Conservation (phyloP, 768 basidiomycete species). For the Mycena leptocephala region DNA sequence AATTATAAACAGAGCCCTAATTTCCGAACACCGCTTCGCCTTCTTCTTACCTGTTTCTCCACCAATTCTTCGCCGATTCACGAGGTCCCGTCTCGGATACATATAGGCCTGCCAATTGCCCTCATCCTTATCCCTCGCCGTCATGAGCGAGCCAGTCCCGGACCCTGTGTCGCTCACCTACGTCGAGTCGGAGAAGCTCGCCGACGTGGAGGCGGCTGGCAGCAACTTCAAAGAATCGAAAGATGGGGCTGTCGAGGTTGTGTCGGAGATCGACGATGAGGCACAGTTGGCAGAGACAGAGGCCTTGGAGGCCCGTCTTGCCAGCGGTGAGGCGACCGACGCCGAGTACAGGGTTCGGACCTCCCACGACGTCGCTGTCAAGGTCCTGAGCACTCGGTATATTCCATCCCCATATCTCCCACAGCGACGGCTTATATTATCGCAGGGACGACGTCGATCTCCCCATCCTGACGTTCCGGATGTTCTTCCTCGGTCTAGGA, state of each 20-base stretch:
- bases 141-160: slow-evolving; percentile 22
- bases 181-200: slow-evolving; percentile 23
- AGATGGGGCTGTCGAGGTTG: slow-evolving; percentile 21
- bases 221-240: slow-evolving; percentile 23
- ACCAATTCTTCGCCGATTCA: too few species aligned
- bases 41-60: too few species aligned
- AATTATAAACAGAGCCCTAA: too few species aligned
- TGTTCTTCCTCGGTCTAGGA: slow-evolving; percentile 57
- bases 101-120: slow-evolving; percentile 17
- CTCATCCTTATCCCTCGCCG: slow-evolving; percentile 23
- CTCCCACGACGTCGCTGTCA: slow-evolving; percentile 59
- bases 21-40: too few species aligned
- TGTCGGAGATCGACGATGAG: slow-evolving; percentile 21
- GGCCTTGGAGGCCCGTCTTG: slow-evolving; percentile 48
- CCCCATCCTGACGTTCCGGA: slow-evolving; percentile 57
- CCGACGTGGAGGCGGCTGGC: slow-evolving; percentile 20
- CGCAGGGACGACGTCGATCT: slow-evolving; percentile 54
- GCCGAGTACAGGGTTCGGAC: slow-evolving; percentile 54
- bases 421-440: slow-evolving; percentile 26
- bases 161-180: slow-evolving; percentile 28
- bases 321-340: slow-evolving; percentile 48
- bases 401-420: slow-evolving; percentile 9
- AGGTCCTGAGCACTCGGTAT: slow-evolving; percentile 46
- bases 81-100: slow-evolving; percentile 23
- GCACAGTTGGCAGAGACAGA: slow-evolving; percentile 24